Evolutionary conservation across 768 basidiomycete species (phyloP).

Genomic region (Pisolithus marmoratus): DNA sequence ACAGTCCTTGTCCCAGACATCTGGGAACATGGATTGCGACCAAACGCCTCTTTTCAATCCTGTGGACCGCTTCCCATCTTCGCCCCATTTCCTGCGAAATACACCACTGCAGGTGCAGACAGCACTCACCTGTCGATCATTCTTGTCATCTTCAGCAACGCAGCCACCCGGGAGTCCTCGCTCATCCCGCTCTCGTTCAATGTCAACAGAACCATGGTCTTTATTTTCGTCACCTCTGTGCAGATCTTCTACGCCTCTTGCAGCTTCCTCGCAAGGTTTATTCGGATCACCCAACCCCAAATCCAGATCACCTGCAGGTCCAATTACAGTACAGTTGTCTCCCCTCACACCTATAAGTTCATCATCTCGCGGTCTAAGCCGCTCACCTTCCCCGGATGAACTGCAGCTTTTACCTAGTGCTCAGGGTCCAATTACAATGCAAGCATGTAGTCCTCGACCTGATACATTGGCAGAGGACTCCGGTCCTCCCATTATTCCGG

Average conservation of each 20-base stretch:
- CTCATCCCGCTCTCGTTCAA: conserved; percentile 11
- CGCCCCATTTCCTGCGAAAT: background rate
- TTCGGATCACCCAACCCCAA: conserved; percentile 1
- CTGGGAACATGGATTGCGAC: background rate
- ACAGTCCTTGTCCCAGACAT: background rate
- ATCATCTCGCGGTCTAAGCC: conserved; percentile 4
- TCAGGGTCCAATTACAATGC: background rate
- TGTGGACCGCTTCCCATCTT: conserved; percentile 18
- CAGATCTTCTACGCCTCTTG: conserved; percentile 13
- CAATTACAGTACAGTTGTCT: conserved; percentile 4
- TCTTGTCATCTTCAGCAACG: conserved; percentile 1
- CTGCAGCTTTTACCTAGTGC: conserved; percentile 10
- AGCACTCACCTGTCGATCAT: background rate
- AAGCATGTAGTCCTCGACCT: background rate
- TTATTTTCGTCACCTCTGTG: conserved; percentile 12
- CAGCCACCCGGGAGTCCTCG: background rate
- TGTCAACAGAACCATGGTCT: conserved; percentile 8
- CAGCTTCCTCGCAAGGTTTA: conserved; percentile 10
- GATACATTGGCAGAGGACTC: background rate
- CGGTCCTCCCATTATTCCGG: conserved; percentile 6
- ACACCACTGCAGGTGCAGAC: background rate
- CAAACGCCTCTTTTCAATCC: conserved; percentile 6
- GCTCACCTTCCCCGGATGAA: conserved; percentile 19
- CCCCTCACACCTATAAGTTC: conserved; percentile 20
- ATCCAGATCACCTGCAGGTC: background rate